Evolutionary conservation across 495 filamentous ascomycete genomes (phyloP), one percentile per base, ranked within the genome.

Genomic region (Margaritispora aquatica): DNA sequence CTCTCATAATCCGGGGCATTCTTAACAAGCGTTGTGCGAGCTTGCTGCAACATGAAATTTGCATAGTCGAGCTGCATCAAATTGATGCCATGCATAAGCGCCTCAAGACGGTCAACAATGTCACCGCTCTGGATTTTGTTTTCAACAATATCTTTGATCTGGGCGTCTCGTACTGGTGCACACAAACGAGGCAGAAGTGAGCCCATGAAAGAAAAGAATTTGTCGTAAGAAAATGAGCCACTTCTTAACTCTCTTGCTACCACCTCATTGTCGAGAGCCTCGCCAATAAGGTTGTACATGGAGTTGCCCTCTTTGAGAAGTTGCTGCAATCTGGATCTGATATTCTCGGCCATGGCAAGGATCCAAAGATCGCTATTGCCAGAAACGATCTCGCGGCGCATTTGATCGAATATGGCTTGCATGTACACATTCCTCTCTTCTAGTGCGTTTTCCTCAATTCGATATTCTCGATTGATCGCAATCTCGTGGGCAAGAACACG

Each of bases 1-100:
- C 86, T 78, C 69, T 98, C 94, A 70, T 97, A 97, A 0, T 82
- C 80, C 0, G 85, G 75, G 2, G 89, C 89, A 61, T 96, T 86
- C 59, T 89, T 82, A 49, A 96, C 85, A 26, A 98, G 84, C 31
- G 83, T 82, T 1, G 91, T 90, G 0, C 90, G 90, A 0, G 87
- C 85, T 29, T 88, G 75, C 66, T 87, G 87, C 11, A 98, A 80
- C 71, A 96, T 82, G 66, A 94, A 97, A 69, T 98, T 98, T 8
- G 92, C 89, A 66, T 97, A 92, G 68, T 98, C 94, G 55, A 97
- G 82, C n/a, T 90, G 87, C 63, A 98, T 84, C 52, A 92, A 79
- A 66, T 98, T 90, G 54, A 97, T 90, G 36, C 95, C 87, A 54
- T 86, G 83, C 67, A 96, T 87, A 26, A 97, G 75, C 27, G 88